Evolutionary conservation across 2,329 filamentous ascomycete species (phyloP), one percentile per base, ranked within the genome.

Genomic region (Alternaria dauci): DNA sequence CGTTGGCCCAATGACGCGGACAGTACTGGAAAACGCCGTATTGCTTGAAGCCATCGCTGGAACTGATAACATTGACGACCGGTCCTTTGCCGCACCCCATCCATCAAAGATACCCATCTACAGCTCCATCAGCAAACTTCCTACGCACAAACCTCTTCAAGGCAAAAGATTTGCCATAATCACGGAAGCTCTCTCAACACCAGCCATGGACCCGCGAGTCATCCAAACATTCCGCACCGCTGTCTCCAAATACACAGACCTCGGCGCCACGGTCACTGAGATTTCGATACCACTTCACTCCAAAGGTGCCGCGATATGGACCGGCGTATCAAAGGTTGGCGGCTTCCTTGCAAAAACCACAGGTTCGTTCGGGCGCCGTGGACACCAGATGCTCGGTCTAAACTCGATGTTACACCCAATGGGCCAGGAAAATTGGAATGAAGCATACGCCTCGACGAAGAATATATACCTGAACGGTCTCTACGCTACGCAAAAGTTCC

Each of bases 381-480:
- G 82, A 0, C 79, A 86, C 5, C 79, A 80, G 12, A 79, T 86
- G 69, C 81, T 81, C 1, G 81, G 84, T n/a, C 80, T 86, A 34
- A 84, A 87, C 60, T 70, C 77, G 5, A 77, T 81, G 3, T 76
- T 85, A 20, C 78, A 83, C 5, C 81, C 81, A 0, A 82, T 81
- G 78, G 81, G 77, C 1, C 76, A 81, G 25, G 75, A 81, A 7
- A 82, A 80, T 52, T 88, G 86, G 70, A 79, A 85, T 39, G 81
- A 83, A 36, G 78, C 84, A 1, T 85, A 85, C 66, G 82, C 79
- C 14, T 71, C 72, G 0, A 86, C 84, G 0, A 86, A 85, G 62
- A 86, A 86, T 63, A 84, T 84, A 4, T 81, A 85, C 47, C 80
- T 86, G 48, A 85, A 85, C 50, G 84, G 84, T 0, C 66, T 83